phyloP scores from a whole-genome alignment of 2,329 filamentous ascomycete species.

The Colletotrichum lupini region DNA sequence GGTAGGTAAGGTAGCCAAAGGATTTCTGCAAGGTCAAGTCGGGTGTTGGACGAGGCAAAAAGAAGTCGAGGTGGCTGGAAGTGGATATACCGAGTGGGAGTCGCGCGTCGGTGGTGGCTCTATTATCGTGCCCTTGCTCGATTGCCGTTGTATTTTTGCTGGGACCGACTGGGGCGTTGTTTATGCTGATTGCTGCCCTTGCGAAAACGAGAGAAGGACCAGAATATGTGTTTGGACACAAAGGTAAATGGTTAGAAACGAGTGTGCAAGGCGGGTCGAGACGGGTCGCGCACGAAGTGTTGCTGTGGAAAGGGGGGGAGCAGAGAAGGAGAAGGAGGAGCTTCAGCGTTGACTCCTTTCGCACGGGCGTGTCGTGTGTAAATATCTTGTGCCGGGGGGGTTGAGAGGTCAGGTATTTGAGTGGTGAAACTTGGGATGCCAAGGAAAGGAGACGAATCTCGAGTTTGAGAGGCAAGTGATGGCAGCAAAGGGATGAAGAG shows the following conservation, averaged over 20 bases:
- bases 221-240: background rate
- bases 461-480: conserved; percentile 9
- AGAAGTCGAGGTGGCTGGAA: conserved; percentile 32
- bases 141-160: background rate
- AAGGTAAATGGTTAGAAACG: conserved; percentile 14
- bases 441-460: conserved; percentile 28
- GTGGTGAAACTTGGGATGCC: conserved; percentile 22
- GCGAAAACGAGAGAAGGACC: background rate
- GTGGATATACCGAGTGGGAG: conserved; percentile 31
- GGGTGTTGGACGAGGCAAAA: conserved; percentile 10
- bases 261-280: conserved; percentile 25
- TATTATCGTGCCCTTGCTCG: conserved; percentile 15
- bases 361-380: conserved; percentile 15
- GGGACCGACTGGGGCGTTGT: conserved; percentile 8
- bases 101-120: conserved; percentile 20
- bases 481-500: conserved; percentile 6
- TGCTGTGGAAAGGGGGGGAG: conserved; percentile 4
- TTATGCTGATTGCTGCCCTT: conserved; percentile 30
- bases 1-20: background rate
- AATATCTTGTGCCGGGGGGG: background rate
- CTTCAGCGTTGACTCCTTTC: conserved; percentile 1
- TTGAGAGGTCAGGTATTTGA: conserved; percentile 2
- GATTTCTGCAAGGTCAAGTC: background rate
- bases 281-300: background rate
- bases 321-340: background rate